phyloP scores from a whole-genome alignment of 352 stramenopile species.

The Phytopythium ostracodes region DNA sequence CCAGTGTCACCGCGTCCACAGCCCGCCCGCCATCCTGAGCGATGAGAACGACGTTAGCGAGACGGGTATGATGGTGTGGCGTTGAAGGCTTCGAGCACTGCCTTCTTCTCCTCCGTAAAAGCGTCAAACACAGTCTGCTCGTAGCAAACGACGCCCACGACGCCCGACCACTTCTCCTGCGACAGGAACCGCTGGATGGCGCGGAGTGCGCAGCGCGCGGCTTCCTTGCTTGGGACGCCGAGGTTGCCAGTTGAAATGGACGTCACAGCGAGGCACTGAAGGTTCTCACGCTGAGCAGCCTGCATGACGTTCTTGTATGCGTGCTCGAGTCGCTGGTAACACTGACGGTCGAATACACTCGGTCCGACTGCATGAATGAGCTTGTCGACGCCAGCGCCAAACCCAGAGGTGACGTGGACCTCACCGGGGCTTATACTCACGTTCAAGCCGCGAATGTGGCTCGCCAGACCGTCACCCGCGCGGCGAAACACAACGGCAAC shows the following conservation, averaged over 20 bases:
- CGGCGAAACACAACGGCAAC: slow-evolving; percentile 39
- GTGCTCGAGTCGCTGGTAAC: slow-evolving; percentile 18
- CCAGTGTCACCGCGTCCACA: too few relatives aligned
- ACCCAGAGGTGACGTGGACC: slow-evolving; percentile 37
- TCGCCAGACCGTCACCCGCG: slow-evolving; percentile 16
- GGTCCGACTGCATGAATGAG: slow-evolving; percentile 60
- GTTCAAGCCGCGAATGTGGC: slow-evolving; percentile 11
- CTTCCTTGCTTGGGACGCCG: slow-evolving; percentile 23
- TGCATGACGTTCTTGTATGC: slow-evolving; percentile 35
- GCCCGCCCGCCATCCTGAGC: background rate
- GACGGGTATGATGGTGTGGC: background rate
- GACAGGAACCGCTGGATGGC: slow-evolving; percentile 41
- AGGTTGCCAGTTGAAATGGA: slow-evolving; percentile 73
- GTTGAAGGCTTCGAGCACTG: slow-evolving; percentile 34
- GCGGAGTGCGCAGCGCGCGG: slow-evolving; percentile 26
- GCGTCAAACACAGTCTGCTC: slow-evolving; percentile 26
- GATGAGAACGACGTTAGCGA: background rate
- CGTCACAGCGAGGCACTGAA: slow-evolving; percentile 45
- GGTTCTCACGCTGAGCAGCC: slow-evolving; percentile 29
- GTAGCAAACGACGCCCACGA: slow-evolving; percentile 35
- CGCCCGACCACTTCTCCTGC: slow-evolving; percentile 26
- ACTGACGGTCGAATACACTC: slow-evolving; percentile 18
- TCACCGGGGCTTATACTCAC: slow-evolving; percentile 21
- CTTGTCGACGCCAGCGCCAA: slow-evolving; percentile 43
- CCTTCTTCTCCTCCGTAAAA: slow-evolving; percentile 17